A percentile compares a stretch with the other conserved stretches of the same genome.
Conservation (phyloP, 2,329 filamentous ascomycete genomes). For the Trichophaea hybrida region DNA sequence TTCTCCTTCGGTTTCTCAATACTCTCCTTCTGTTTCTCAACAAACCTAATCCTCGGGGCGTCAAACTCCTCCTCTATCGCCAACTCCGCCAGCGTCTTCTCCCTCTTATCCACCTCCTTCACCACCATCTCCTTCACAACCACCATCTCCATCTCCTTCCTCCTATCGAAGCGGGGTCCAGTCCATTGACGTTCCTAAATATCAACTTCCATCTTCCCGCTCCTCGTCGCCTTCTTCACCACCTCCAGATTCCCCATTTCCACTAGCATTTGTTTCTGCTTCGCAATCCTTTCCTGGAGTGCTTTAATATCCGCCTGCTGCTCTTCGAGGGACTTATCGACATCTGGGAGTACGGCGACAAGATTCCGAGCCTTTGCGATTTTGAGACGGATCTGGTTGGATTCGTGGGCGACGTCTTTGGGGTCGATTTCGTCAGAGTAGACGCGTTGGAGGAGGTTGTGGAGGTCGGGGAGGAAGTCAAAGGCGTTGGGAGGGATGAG, state of each 20-base stretch:
- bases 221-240: slow-evolving; percentile 31
- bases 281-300: slow-evolving; percentile 48
- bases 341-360: slow-evolving; percentile 53
- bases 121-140: background rate
- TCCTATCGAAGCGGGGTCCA: background rate
- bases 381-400: slow-evolving; percentile 66
- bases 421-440: slow-evolving; percentile 38
- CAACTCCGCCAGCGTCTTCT: background rate
- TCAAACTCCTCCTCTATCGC: no score
- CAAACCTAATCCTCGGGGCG: no score
- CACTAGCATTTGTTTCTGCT: slow-evolving; percentile 46
- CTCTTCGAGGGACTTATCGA: slow-evolving; percentile 50
- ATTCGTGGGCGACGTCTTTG: slow-evolving; percentile 67
- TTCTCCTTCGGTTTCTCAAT: no score
- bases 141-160: background rate
- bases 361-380: slow-evolving; percentile 61
- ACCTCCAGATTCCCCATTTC: slow-evolving; percentile 41
- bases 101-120: background rate
- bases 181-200: background rate
- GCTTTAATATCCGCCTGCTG: slow-evolving; percentile 56
- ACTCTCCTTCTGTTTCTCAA: no score
- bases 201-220: slow-evolving; percentile 5
- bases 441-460: slow-evolving; percentile 28
- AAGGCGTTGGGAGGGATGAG: slow-evolving; percentile 29
- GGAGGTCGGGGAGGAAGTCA: slow-evolving; percentile 29